Conservation (phyloP, 2,329 filamentous ascomycete genomes). For the Fusarium sp. region DNA sequence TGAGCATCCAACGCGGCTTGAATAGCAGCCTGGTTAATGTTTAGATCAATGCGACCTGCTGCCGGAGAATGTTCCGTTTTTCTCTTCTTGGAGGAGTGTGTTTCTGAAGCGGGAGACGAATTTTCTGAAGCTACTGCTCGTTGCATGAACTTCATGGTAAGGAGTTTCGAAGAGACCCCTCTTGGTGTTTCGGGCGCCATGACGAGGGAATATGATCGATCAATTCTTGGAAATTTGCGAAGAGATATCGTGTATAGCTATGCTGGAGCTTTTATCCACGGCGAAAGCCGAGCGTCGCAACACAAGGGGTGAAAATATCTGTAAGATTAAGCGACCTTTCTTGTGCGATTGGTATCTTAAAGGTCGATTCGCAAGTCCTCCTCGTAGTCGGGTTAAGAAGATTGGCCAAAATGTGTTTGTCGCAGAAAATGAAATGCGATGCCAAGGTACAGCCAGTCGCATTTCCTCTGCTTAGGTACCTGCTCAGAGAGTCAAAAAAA, state of each 20-base stretch:
- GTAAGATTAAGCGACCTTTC: background rate
- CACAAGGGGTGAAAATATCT: background rate
- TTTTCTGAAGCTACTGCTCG: slow-evolving; percentile 75
- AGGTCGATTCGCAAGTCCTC: background rate
- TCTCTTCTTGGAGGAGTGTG: slow-evolving; percentile 71
- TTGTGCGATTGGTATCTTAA: background rate
- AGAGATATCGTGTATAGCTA: slow-evolving; percentile 1
- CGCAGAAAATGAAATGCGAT: background rate
- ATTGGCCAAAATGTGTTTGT: slow-evolving; percentile 3
- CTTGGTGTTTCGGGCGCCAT: slow-evolving; percentile 67
- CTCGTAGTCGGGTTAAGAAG: background rate
- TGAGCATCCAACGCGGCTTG: slow-evolving; percentile 73
- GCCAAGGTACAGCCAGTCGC: background rate
- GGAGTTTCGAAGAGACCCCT: slow-evolving; percentile 85
- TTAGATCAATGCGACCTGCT: slow-evolving; percentile 51
- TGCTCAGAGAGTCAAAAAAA: slow-evolving; percentile 31
- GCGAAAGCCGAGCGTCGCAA: slow-evolving; percentile 1
- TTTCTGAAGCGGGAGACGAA: slow-evolving; percentile 59
- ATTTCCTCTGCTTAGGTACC: background rate
- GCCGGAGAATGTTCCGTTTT: slow-evolving; percentile 58
- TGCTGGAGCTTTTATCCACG: background rate
- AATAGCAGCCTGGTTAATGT: slow-evolving; percentile 68
- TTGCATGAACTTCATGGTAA: slow-evolving; percentile 99
- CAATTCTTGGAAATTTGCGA: background rate
- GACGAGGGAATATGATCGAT: slow-evolving; percentile 4